Evolutionary conservation across 2,329 filamentous ascomycete genomes (phyloP), one percentile per base, ranked within the genome.

Genomic region (Penicillium sclerotiorum): DNA sequence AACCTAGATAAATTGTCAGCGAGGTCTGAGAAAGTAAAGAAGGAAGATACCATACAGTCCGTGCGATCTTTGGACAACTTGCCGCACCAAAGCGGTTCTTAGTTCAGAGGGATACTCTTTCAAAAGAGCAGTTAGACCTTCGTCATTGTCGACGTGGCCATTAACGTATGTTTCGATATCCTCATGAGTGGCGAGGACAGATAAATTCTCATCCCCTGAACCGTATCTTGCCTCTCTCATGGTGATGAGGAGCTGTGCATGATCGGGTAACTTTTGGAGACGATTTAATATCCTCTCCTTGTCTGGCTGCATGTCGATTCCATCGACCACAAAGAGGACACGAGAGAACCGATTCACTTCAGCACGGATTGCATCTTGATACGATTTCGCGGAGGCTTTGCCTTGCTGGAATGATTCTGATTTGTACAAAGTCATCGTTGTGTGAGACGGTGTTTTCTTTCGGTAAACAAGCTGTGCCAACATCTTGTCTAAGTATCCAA

Each of bases 381-480:
- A 69, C 4, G 56, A 45, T 28, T 69, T 68, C 2, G 65, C 32
- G 1, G 66, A 65, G 1, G 60, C 66, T 0, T 51, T 56, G 5
- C 58, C 60, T 5, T 50, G 50, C 0, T 47, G 45, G 1, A 60
- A 45, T 0, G 58, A 55, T 22, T 67, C 60, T 0, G 63, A 64
- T 0, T 62, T 13, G 22, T 68, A 67, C 0, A 69, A 43, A 0
- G 53, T 47, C 1, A 55, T 37, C 0, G 65, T 65, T 1, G 60
- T 45, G n/a, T 65, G 45, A 1, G 62, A 67, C 2, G 55, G 46
- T 2, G 27, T 53, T 7, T 65, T 58, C 22, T 60, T 66, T 1
- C 65, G 60, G 40, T 67, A 61, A 1, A 69, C 60, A 6, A 69
- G 56, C 30, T 69, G 66, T 1, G 64, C 66, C 0, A 68, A 48